A percentile compares a stretch with the other conserved stretches of the same genome.
Conservation (phyloP, 148 eudicot species). For the Chenopodium album region DNA sequence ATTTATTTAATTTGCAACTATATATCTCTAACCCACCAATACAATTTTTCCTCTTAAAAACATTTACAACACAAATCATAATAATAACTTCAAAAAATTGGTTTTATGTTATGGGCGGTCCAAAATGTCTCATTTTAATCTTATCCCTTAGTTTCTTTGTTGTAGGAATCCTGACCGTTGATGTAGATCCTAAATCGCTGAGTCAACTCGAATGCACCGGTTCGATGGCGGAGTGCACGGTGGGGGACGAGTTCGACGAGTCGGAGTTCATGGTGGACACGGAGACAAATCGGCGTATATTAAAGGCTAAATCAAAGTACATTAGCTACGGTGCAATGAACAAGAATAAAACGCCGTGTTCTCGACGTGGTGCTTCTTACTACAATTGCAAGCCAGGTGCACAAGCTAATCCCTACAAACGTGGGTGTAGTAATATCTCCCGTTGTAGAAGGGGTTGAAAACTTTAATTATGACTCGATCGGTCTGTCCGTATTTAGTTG, state of each 20-base stretch:
- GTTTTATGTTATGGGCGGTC: constrained; percentile 5
- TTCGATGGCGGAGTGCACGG: constrained; percentile 32
- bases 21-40: constrained; percentile 6
- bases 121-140: constrained; percentile 16
- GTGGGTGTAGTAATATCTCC: constrained; percentile 64
- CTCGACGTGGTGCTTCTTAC: constrained; percentile 66
- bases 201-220: constrained; percentile 26
- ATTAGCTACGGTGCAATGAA: constrained; percentile 62
- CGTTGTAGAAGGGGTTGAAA: constrained; percentile 41
- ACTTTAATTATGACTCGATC: not conserved
- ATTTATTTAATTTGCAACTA: not conserved
- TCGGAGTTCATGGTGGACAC: constrained; percentile 31
- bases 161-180: constrained; percentile 20
- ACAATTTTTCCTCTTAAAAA: not conserved
- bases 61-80: not conserved
- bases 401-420: constrained; percentile 62
- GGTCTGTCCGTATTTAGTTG: not conserved
- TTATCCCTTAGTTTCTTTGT: constrained; percentile 26
- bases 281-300: constrained; percentile 32
- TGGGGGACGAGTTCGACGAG: constrained; percentile 31
- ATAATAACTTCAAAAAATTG: not conserved
- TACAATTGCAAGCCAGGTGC: constrained; percentile 61
- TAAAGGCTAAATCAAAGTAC: constrained; percentile 23
- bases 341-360: constrained; percentile 57
- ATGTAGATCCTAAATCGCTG: constrained; percentile 22